Evolutionary conservation across 2,329 filamentous ascomycete species (phyloP), one percentile per base, ranked within the genome.

Genomic region (Fulvia fulva): DNA sequence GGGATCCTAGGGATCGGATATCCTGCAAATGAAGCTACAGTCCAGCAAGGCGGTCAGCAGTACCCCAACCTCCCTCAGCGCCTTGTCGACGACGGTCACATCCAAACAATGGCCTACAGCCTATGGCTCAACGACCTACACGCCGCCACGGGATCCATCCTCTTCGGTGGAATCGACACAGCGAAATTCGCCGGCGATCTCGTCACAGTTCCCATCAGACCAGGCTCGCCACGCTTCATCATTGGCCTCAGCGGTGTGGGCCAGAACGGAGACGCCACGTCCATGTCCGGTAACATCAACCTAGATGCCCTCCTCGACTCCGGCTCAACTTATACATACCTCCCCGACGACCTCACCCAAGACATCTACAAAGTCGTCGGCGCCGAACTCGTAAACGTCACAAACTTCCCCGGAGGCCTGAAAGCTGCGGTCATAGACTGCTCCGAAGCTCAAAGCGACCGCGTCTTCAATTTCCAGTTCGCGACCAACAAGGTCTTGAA

Each of bases 1-100:
- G 90, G 90, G 41, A 90, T 97, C 37, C 74, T 97, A 23, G 92
- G 92, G 22, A 88, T 97, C 60, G 92, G 92, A 6, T 96, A 96
- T 72, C 71, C 81, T 0, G 72, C 80, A 60, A 94, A 95, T 71
- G 92, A 96, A 75, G 89, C 88, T 14, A 84, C 87, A 67, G 84
- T 88, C 45, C 80, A 80, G 51, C 78, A 83, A 60, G 81, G 78
- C 7, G 77, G 80, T 5, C 72, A 71, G 23, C 70, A 76, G n/a
- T 86, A 85, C 64, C 72, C 78, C 25, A 84, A 89, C 69, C 76
- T 92, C 37, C 78, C 90, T n/a, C 81, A 85, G 70, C 78, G 84
- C 63, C 79, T 93, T 70, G 79, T 83, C n/a, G 70, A 81, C 21
- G 81, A 89, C 66, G 82, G 81, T 45, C 70, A 82, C 49, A 89